Evolutionary conservation across 805 yeast species (phyloP), one percentile per base, ranked within the genome.

Genomic region (Teunomyces lycoperdinae): DNA sequence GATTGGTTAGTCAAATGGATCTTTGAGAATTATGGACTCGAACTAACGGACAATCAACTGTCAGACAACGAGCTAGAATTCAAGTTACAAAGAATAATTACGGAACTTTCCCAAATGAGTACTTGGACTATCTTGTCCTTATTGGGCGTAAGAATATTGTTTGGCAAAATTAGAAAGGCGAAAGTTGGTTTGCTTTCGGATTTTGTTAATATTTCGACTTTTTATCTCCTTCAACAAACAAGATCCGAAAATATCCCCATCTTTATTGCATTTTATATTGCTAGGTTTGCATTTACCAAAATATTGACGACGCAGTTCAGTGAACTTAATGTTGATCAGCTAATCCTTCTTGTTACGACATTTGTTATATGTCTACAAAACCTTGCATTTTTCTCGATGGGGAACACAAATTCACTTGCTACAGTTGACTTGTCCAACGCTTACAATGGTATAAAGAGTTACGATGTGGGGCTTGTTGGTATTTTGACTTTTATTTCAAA

Each of bases 381-480:
- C 55, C 70, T 89, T 36, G 70, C 90, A 0, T 94, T 92, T 62
- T 94, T 88, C 69, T 87, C 88, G 16, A 76, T 86, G 62, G 98
- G 98, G 0, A 89, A 88, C 44, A 90, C 98, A 0, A 94, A 94
- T 60, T 89, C 96, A 34, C 76, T 94, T 55, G 92, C 97, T 0
- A 85, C 97, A 0, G 83, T 94, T 17, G 97, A 92, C 58, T 74
- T 94, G 20, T 81, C 96, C 0, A 91, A 92, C 62, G 91, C 97
- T 0, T 94, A 94, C 65, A 92, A 92, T 61, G 99, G 99, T 0
- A 73, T 91, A 6, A 66, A 80, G 0, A 77, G 80, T 40, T 94
- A 89, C 60, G 80, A 84, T 53, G 77, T 91, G 17, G 56, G 79
- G 6, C 61, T 79, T 2, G 96, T 92, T 4, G 96, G 96, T 0